A percentile compares a stretch with the other conserved stretches of the same genome.
These are phyloP conservation scores for Linanthus parryae DNA, from an alignment of 148 eudicot species.

Conservation along the genomic window DNA sequence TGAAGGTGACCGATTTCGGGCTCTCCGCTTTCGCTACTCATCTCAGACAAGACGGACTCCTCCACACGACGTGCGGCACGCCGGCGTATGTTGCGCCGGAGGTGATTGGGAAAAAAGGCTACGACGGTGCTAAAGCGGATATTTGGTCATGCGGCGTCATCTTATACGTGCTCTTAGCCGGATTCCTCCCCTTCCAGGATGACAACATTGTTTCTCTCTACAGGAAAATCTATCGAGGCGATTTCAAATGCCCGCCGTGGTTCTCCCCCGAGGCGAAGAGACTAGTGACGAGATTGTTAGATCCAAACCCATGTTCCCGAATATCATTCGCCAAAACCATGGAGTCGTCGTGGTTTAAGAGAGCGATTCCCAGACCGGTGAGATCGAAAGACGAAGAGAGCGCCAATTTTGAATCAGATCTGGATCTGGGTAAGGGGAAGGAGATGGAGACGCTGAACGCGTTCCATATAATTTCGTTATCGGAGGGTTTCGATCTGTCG, in stretches of 20 bases:
- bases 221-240: conserved; percentile 47
- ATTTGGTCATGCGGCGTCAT: conserved; percentile 83
- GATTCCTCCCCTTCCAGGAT: conserved; percentile 63
- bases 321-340: conserved; percentile 40
- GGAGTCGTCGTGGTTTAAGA: conserved; percentile 52
- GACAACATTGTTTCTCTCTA: conserved; percentile 60
- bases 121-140: conserved; percentile 74
- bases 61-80: conserved; percentile 72
- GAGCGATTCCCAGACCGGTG: conserved; percentile 3
- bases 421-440: conserved; percentile 7
- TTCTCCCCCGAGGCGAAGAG: conserved; percentile 40
- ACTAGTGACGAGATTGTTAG: conserved; percentile 47
- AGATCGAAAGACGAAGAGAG: not conserved
- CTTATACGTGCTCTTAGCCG: conserved; percentile 55
- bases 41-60: conserved; percentile 29
- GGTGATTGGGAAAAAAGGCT: conserved; percentile 62
- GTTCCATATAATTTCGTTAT: conserved; percentile 72
- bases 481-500: conserved; percentile 64
- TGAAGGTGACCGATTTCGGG: conserved; percentile 76
- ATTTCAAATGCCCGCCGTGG: conserved; percentile 73
- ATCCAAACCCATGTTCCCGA: conserved; percentile 57
- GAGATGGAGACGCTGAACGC: conserved; percentile 52
- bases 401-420: not conserved
- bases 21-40: conserved; percentile 46
- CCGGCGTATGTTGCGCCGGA: conserved; percentile 85